phyloP scores from a whole-genome alignment of 139 green algal genomes.

The Picochlorum sp. region DNA sequence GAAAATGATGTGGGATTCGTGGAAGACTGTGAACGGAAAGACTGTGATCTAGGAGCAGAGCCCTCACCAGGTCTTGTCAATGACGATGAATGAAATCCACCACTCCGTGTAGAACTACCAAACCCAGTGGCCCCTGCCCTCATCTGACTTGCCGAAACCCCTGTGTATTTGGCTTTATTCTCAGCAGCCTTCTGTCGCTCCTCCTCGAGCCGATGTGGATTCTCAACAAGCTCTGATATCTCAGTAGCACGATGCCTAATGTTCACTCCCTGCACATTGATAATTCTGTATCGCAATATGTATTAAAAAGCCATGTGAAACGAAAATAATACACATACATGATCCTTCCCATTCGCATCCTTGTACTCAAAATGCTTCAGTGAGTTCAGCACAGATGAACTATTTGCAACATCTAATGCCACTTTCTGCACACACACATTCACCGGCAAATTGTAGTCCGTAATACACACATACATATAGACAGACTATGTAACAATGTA shows the following conservation, averaged over 20 bases:
- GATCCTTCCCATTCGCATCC: constrained; percentile 62
- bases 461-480: too few relatives aligned
- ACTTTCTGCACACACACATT: constrained; percentile 33
- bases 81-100: constrained; percentile 3
- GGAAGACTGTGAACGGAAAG: too few relatives aligned
- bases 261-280: constrained; percentile 52
- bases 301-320: not conserved
- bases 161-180: constrained; percentile 64
- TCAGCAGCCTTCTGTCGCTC: constrained; percentile 65
- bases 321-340: constrained; percentile 13
- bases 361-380: constrained; percentile 79
- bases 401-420: constrained; percentile 51
- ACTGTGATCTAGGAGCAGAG: too few relatives aligned
- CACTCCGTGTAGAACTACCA: constrained; percentile 4
- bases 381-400: constrained; percentile 50
- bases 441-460: not conserved
- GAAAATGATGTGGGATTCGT: not conserved
- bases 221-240: constrained; percentile 53
- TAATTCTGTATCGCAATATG: constrained; percentile 16
- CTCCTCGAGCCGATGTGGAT: constrained; percentile 42
- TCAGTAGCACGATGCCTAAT: constrained; percentile 77
- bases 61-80: constrained; percentile 1
- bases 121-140: constrained; percentile 13
- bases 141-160: constrained; percentile 48
- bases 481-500: too few relatives aligned